Evolutionary conservation across 441 rosid genomes (phyloP), one percentile per base, ranked within the genome.

Genomic region (Brassica hybrid): DNA sequence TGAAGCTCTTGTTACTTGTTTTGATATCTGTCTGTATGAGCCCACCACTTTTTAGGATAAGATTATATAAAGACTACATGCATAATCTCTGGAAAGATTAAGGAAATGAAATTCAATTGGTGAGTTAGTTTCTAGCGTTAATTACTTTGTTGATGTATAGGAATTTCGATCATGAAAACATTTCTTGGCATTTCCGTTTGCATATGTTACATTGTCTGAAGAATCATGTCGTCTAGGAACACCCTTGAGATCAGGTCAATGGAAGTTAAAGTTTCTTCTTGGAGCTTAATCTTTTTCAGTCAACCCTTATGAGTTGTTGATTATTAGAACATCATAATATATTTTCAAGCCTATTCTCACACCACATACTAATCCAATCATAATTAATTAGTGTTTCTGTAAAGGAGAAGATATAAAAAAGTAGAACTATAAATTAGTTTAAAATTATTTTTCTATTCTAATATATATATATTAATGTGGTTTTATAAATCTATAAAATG

Each of bases 51-150:
- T 30, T 30, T 30, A 30, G 34, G 34, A 30, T 30, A 5, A 30
- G 34, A 30, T 30, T 30, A 30, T 30, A 30, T 5, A 30, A 30
- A 30, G 34, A 30, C 34, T 30, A 30, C 6, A 30, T 30, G 6
- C 34, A 30, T 30, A 30, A 30, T 30, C 34, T 30, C 34, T 30
- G 6, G 34, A 30, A 30, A 30, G 34, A 30, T 30, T 88, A 71
- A 85, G 94, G 77, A 88, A 82, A 50, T 78, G 92, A 88, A 85
- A 88, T 90, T 84, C 85, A 90, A 91, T 77, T 90, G 92, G 84
- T 85, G 77, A 81, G 90, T 70, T 48, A 68, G 23, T 21, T 63
- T 73, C 4, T 63, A 48, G 32, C 16, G 34, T 13, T 11, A 50
- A 11, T 13, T 63, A 50, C 52, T 32, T 73, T 73, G 62, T 48